Evolutionary conservation across 2,329 filamentous ascomycete genomes (phyloP).

Genomic region (Arachnopeziza araneosa): DNA sequence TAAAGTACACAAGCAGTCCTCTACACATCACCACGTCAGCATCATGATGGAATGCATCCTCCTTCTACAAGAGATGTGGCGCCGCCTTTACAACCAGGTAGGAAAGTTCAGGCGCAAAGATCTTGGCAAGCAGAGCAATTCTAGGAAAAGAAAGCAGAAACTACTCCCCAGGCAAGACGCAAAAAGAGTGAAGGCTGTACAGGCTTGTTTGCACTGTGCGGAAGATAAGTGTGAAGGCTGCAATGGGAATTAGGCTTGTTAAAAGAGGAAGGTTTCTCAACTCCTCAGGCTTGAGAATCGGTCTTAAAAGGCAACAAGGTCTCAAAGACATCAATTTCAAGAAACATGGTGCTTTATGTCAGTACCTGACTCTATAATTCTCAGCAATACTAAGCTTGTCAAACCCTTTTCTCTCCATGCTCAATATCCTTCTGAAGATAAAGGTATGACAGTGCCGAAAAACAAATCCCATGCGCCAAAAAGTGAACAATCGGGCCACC

Average conservation of each 20-base stretch:
- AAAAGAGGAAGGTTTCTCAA: too few relatives aligned
- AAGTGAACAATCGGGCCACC: conserved; percentile 26
- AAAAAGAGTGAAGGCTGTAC: neutral
- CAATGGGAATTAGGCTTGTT: neutral
- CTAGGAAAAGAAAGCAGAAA: too few relatives aligned
- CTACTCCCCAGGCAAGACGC: too few relatives aligned
- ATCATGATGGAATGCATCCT: neutral
- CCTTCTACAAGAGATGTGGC: neutral
- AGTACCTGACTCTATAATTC: neutral
- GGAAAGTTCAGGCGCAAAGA: neutral
- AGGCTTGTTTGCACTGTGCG: neutral
- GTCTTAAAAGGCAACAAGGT: too few relatives aligned
- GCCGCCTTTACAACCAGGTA: neutral
- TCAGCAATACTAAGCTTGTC: neutral
- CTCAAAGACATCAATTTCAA: too few relatives aligned
- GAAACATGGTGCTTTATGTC: neutral
- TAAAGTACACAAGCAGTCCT: too few relatives aligned
- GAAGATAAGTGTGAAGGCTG: neutral
- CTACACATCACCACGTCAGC: too few relatives aligned
- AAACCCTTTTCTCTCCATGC: neutral
- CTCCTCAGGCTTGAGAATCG: too few relatives aligned
- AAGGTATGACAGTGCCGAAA: neutral
- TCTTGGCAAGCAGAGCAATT: neutral
- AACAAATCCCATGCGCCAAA: conserved; percentile 18
- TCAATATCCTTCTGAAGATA: neutral